A percentile compares a stretch with the other conserved stretches of the same genome.
Conservation (phyloP, 225 moss, liverwort and hornwort species). For the Sphagnum contortum region DNA sequence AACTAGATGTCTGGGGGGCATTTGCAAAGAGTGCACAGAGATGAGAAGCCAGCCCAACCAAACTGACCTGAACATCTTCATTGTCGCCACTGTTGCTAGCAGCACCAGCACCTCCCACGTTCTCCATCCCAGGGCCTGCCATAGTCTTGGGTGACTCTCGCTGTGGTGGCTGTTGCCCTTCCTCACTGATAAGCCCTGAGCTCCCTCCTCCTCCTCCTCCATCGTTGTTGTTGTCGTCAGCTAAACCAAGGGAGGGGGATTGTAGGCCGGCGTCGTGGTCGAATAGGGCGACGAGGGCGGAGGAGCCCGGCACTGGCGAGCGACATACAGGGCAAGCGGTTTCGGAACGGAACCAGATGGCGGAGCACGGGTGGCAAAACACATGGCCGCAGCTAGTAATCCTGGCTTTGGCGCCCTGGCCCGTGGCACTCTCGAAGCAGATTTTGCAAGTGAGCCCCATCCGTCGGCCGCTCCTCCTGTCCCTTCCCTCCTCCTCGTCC, state of each 20-base stretch:
- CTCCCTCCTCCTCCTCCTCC: constrained; percentile 37
- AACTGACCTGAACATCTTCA: constrained; percentile 81
- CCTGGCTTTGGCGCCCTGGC: constrained; percentile 80
- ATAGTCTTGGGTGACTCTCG: too few species aligned
- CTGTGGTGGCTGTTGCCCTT: constrained; percentile 8
- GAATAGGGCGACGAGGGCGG: constrained; percentile 88
- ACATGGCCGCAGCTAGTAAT: constrained; percentile 97
- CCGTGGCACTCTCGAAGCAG: constrained; percentile 92
- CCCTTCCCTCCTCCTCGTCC: too few species aligned
- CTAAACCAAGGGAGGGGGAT: constrained; percentile 74
- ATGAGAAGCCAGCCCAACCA: not conserved
- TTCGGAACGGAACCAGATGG: constrained; percentile 93
- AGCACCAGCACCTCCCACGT: too few species aligned
- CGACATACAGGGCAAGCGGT: constrained; percentile 89
- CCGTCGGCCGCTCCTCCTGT: too few species aligned
- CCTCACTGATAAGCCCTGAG: constrained; percentile 12
- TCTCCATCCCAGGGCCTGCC: not conserved
- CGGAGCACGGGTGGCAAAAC: constrained; percentile 80
- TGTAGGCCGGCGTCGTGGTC: constrained; percentile 95
- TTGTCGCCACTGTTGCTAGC: constrained; percentile 11
- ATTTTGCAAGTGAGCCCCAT: constrained; percentile 99
- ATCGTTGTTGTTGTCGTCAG: constrained; percentile 48
- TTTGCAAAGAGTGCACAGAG: too few species aligned
- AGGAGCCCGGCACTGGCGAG: constrained; percentile 57
- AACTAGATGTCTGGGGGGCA: too few species aligned